Conservation (phyloP, 139 green algal genomes). For the Bryopsis sp. region DNA sequence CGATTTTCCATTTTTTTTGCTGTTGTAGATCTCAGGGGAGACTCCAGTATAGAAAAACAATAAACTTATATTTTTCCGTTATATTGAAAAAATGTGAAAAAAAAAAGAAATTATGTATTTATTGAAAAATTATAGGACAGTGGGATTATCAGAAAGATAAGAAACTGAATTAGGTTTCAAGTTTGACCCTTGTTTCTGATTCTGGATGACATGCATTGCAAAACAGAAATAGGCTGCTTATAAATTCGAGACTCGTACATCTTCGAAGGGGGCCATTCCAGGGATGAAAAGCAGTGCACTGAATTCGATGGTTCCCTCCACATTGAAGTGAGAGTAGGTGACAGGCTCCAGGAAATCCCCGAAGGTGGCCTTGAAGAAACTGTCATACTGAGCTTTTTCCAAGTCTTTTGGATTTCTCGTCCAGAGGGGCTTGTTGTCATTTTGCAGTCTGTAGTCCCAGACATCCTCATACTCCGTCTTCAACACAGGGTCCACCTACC, state of each 20-base stretch:
- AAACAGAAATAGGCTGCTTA: too few relatives aligned
- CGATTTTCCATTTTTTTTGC: too few relatives aligned
- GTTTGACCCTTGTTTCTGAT: slow-evolving; percentile 1
- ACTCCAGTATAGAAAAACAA: too few relatives aligned
- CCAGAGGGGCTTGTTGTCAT: slow-evolving; percentile 98
- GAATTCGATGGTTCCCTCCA: slow-evolving; percentile 98
- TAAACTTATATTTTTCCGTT: too few relatives aligned
- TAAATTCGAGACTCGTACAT: slow-evolving; percentile 33
- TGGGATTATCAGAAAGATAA: too few relatives aligned
- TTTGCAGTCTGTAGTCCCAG: slow-evolving; percentile 80
- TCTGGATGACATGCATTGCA: background rate
- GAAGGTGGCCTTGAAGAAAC: slow-evolving; percentile 88
- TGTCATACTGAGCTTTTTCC: slow-evolving; percentile 78
- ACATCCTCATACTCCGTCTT: slow-evolving; percentile 76
- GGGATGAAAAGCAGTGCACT: slow-evolving; percentile 85
- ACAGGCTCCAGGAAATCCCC: slow-evolving; percentile 71
- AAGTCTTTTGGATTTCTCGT: slow-evolving; percentile 70
- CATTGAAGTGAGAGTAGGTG: slow-evolving; percentile 77
- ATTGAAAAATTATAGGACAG: too few relatives aligned
- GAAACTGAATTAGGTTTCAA: too few relatives aligned
- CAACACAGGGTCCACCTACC: slow-evolving; percentile 70
- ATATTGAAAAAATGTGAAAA: too few relatives aligned
- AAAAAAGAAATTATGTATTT: too few relatives aligned
- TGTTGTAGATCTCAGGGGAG: too few relatives aligned
- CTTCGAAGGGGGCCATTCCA: slow-evolving; percentile 95